Percentiles rank a stretch among this genome's conserved stretches.
Conservation (phyloP, 768 basidiomycete species). For the Leucosporidium creatinivorum region DNA sequence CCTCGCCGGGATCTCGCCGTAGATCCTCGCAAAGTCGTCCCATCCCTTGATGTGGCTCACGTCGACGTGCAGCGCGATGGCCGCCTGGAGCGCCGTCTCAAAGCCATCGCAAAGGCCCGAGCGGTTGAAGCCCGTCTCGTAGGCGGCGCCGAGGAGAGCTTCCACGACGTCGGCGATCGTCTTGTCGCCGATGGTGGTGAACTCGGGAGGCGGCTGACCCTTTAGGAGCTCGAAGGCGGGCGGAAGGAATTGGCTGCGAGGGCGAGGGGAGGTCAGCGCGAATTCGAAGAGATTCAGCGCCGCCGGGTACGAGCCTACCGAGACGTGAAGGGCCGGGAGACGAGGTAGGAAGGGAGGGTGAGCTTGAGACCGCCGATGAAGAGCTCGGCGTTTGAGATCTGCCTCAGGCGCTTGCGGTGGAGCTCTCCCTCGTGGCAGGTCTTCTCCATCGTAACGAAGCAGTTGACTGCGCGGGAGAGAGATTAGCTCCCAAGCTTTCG, state of each 20-base stretch:
- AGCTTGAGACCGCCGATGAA: slow-evolving; percentile 43
- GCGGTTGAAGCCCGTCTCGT: slow-evolving; percentile 9
- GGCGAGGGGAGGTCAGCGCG: too few species aligned
- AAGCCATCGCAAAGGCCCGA: neutral
- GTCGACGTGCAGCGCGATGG: slow-evolving; percentile 4
- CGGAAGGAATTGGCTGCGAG: slow-evolving; percentile 10
- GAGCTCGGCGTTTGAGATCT: slow-evolving; percentile 68
- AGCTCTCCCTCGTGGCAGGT: slow-evolving; percentile 56
- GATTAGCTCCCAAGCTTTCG: too few species aligned
- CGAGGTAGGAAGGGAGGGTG: slow-evolving; percentile 6
- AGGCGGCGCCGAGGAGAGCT: neutral
- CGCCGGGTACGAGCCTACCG: neutral
- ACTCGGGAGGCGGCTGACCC: neutral
- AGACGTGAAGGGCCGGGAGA: slow-evolving; percentile 14
- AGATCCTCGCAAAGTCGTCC: slow-evolving; percentile 1
- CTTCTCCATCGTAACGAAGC: slow-evolving; percentile 60
- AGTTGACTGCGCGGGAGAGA: slow-evolving; percentile 66
- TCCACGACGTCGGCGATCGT: slow-evolving; percentile 4
- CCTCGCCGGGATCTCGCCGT: neutral
- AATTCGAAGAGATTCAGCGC: too few species aligned
- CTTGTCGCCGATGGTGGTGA: slow-evolving; percentile 14
- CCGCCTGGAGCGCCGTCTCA: neutral
- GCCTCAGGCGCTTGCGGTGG: slow-evolving; percentile 57
- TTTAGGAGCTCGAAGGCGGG: slow-evolving; percentile 2
- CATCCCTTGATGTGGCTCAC: neutral